phyloP scores from a whole-genome alignment of 768 basidiomycete species.

The Holtermanniella nyarrowii region DNA sequence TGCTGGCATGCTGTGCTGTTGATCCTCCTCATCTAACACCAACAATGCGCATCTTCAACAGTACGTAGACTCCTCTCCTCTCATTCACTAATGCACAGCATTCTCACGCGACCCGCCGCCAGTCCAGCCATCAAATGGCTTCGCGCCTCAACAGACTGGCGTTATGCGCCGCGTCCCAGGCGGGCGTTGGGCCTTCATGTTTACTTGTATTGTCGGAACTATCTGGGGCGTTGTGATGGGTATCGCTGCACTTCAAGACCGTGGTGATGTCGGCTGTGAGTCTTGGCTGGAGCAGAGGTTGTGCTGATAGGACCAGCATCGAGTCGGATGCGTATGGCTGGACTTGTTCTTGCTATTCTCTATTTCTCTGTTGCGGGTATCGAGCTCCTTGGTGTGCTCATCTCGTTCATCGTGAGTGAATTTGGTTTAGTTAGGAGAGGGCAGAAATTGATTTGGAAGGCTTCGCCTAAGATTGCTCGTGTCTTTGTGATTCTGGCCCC shows the following conservation, averaged over 20 bases:
- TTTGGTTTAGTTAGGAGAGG: conserved; percentile 2
- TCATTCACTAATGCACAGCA: background rate
- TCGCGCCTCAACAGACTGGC: background rate
- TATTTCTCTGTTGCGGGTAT: conserved; percentile 24
- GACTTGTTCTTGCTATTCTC: conserved; percentile 23
- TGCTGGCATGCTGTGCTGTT: too few species aligned
- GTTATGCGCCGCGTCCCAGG: background rate
- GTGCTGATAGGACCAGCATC: conserved; percentile 7
- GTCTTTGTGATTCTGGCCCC: conserved; percentile 25
- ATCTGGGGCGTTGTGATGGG: conserved; percentile 29
- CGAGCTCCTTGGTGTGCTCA: conserved; percentile 19
- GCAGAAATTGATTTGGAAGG: conserved; percentile 24
- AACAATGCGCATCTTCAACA: background rate
- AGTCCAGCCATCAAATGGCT: background rate
- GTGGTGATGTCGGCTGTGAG: conserved; percentile 10
- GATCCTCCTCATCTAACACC: too few species aligned
- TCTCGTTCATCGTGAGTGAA: conserved; percentile 15
- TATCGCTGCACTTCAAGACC: conserved; percentile 15
- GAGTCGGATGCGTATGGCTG: conserved; percentile 14
- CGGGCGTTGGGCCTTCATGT: conserved; percentile 9
- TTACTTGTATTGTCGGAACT: conserved; percentile 22
- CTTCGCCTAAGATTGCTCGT: too few species aligned
- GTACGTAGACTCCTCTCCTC: background rate
- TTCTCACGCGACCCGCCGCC: background rate
- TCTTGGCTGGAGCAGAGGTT: background rate